Evolutionary conservation across 2,329 filamentous ascomycete species (phyloP).

Genomic region (Aspergillus sp.): DNA sequence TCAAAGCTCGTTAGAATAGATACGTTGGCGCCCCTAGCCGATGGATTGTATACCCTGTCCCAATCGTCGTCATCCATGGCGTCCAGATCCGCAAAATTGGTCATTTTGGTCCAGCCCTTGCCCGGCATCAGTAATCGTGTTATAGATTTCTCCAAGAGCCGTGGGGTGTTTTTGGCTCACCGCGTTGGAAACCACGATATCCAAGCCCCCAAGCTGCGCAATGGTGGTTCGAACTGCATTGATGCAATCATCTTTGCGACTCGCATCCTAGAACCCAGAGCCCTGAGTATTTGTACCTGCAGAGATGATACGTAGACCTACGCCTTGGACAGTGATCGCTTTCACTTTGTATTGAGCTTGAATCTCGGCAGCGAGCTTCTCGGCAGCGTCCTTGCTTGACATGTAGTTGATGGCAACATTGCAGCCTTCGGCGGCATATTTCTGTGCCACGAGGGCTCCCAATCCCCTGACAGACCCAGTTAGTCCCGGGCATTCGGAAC

Average conservation of each 20-base stretch:
- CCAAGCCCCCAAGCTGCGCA: conserved; percentile 65
- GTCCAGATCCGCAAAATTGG: conserved; percentile 57
- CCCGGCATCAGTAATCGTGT: background rate
- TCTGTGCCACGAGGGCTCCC: conserved; percentile 65
- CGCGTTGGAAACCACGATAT: conserved; percentile 75
- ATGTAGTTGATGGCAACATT: conserved; percentile 74
- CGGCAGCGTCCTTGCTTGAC: conserved; percentile 59
- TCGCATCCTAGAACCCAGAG: conserved; percentile 54
- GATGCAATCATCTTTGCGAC: conserved; percentile 57
- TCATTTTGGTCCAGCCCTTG: conserved; percentile 63
- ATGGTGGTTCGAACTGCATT: conserved; percentile 60
- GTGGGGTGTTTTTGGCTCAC: conserved; percentile 34
- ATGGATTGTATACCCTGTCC: conserved; percentile 52
- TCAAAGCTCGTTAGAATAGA: conserved; percentile 1
- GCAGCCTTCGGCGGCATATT: conserved; percentile 67
- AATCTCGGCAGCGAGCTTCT: conserved; percentile 58
- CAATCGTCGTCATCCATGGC: conserved; percentile 61
- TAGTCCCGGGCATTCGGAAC: background rate
- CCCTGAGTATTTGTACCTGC: background rate
- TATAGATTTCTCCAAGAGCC: background rate
- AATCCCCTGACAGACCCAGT: conserved; percentile 57
- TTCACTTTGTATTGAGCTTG: conserved; percentile 51
- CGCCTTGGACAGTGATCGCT: conserved; percentile 59
- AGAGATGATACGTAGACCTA: conserved; percentile 33
- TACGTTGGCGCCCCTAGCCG: background rate